Evolutionary conservation across 495 filamentous ascomycete species (phyloP).

Genomic region (Pyrenula aspistea): DNA sequence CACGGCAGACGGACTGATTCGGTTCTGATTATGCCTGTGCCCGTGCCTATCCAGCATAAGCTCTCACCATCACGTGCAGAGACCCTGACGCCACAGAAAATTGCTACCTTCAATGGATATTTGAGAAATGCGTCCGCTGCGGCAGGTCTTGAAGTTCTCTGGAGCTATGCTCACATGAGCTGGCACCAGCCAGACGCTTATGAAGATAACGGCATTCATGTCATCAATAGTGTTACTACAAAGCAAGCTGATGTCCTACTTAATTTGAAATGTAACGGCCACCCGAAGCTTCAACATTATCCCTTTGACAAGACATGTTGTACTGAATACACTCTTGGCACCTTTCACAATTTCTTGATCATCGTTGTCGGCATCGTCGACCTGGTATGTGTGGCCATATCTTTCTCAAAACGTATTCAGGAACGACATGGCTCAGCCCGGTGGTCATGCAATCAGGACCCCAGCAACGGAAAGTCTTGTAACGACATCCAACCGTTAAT

Average conservation of each 20-base stretch:
- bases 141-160: constrained; percentile 33
- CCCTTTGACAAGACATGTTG: constrained; percentile 49
- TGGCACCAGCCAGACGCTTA: constrained; percentile 19
- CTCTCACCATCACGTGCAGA: constrained; percentile 27
- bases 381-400: constrained; percentile 16
- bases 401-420: constrained; percentile 7
- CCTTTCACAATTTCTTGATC: constrained; percentile 16
- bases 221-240: constrained; percentile 30
- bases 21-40: constrained; percentile 40
- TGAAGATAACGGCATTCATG: constrained; percentile 39
- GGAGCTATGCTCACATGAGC: constrained; percentile 38
- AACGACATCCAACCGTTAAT: background rate
- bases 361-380: constrained; percentile 16
- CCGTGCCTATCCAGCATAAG: constrained; percentile 36
- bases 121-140: constrained; percentile 29
- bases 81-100: constrained; percentile 37
- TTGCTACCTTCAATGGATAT: constrained; percentile 43
- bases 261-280: constrained; percentile 45
- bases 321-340: constrained; percentile 23
- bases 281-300: constrained; percentile 22
- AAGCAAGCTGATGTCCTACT: constrained; percentile 40
- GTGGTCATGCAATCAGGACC: background rate
- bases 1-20: constrained; percentile 17
- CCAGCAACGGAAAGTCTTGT: too few relatives aligned
- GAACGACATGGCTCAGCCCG: too few relatives aligned